Evolutionary conservation across 1,139 yeast genomes (phyloP), one percentile per base, ranked within the genome.

Genomic region (Yamadazyma spencermartinsiae): DNA sequence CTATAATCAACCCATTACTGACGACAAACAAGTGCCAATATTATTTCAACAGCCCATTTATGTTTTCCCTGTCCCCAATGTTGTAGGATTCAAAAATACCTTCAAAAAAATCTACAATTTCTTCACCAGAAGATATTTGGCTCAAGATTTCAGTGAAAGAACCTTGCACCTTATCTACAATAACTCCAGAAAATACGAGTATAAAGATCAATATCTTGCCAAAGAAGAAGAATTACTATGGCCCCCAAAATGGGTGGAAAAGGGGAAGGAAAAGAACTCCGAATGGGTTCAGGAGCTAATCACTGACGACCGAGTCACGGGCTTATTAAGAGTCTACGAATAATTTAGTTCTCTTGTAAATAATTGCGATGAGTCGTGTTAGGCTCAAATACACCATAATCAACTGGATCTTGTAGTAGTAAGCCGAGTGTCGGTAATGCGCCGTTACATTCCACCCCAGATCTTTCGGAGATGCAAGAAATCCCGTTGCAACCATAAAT

Each of bases 231-330:
- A 92, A 57, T 57, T 63, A 13, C 95, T 88, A 50, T 94, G 99
- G 99, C 97, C 98, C 16, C 67, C 68, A 45, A 74, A 76, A 45
- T 94, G 97, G 96, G 85, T 86, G 31, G 74, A 79, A 46, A 74
- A 71, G 46, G 96, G 95, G 13, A 57, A 64, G 35, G 84, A 79
- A 40, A 82, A 79, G 52, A 67, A 76, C 31, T 84, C 95, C 44
- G 98, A 90, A 58, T 92, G 98, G 98, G 82, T 85, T 39, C 82
- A 82, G 56, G 92, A 85, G 16, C 65, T 89, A 40, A 70, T 61
- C 12, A 79, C 78, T 18, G 98, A 92, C 56, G 79, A 77, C 12
- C 67, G 96, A 45, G 77, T 92, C 18, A 63, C 76, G 11, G 58
- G 63, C 15, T 65, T 79, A 45, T 60, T 88, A 63, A 65, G 70